These are phyloP conservation scores for Trichosporon inkin DNA, from an alignment of 1,284 basidiomycete species.

Conservation along the genomic window DNA sequence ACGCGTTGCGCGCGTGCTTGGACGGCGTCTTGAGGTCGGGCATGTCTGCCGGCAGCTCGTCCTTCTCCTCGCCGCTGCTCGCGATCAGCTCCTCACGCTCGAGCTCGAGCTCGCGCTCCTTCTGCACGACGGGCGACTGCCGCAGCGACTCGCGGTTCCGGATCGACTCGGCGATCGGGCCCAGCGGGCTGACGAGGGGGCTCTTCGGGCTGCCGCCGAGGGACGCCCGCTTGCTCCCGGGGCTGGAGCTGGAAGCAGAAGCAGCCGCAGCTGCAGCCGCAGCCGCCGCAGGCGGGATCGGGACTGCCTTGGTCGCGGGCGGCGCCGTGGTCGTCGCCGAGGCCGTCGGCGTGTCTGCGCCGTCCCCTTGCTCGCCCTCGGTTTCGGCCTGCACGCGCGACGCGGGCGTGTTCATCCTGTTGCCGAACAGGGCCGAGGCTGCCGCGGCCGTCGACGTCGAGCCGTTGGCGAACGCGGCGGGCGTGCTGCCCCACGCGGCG, in stretches of 20 bases:
- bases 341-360: neutral
- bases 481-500: neutral
- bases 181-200: neutral
- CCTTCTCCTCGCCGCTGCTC: conserved; percentile 3
- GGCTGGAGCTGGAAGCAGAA: neutral
- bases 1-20: neutral
- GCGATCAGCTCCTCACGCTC: neutral
- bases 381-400: neutral
- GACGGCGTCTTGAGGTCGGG: neutral
- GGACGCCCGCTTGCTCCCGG: neutral
- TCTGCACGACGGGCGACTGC: neutral
- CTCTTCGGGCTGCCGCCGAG: neutral
- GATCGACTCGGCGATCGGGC: neutral
- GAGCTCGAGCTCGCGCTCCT: neutral
- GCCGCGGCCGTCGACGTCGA: neutral
- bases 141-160: neutral
- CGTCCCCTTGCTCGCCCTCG: neutral
- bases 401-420: conserved; percentile 3
- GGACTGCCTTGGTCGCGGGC: neutral
- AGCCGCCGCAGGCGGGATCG: neutral
- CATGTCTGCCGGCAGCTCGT: neutral
- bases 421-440: neutral
- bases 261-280: neutral
- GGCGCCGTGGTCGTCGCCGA: too few species aligned
- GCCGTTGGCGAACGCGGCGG: conserved; percentile 1